Evolutionary conservation across 1,139 yeast genomes (phyloP).

Genomic region (Yamadazyma sp.): DNA sequence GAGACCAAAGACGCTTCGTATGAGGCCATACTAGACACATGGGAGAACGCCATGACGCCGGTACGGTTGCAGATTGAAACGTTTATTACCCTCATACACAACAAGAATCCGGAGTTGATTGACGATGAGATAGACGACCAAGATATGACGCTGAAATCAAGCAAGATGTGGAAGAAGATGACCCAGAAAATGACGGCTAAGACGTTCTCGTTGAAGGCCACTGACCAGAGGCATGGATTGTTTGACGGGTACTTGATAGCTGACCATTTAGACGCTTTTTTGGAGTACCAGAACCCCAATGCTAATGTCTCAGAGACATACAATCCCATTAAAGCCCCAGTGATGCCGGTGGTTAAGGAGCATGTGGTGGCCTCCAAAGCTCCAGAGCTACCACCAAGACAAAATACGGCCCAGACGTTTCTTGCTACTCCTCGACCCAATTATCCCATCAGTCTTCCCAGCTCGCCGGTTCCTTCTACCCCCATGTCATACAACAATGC

Average conservation of each 20-base stretch:
- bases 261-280: constrained; percentile 36
- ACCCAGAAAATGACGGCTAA: constrained; percentile 23
- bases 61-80: constrained; percentile 39
- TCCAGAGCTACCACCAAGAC: constrained; percentile 36
- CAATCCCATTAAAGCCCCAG: constrained; percentile 25
- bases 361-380: constrained; percentile 8
- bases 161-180: constrained; percentile 30
- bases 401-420: constrained; percentile 18
- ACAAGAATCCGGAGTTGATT: constrained; percentile 32
- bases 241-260: constrained; percentile 31
- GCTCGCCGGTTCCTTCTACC: constrained; percentile 13
- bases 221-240: constrained; percentile 31
- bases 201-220: constrained; percentile 27
- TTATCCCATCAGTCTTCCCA: constrained; percentile 13
- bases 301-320: constrained; percentile 30
- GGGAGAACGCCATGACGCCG: constrained; percentile 36
- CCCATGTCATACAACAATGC: constrained; percentile 8
- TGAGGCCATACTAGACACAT: constrained; percentile 26
- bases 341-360: constrained; percentile 20
- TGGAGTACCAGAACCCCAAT: constrained; percentile 28
- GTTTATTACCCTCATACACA: constrained; percentile 27
- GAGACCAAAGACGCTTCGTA: constrained; percentile 15
- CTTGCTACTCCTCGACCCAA: constrained; percentile 14
- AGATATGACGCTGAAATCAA: constrained; percentile 24
- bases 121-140: constrained; percentile 32